phyloP scores from a whole-genome alignment of 495 filamentous ascomycete genomes.

The Pseudoneurospora amorphoporcata region DNA sequence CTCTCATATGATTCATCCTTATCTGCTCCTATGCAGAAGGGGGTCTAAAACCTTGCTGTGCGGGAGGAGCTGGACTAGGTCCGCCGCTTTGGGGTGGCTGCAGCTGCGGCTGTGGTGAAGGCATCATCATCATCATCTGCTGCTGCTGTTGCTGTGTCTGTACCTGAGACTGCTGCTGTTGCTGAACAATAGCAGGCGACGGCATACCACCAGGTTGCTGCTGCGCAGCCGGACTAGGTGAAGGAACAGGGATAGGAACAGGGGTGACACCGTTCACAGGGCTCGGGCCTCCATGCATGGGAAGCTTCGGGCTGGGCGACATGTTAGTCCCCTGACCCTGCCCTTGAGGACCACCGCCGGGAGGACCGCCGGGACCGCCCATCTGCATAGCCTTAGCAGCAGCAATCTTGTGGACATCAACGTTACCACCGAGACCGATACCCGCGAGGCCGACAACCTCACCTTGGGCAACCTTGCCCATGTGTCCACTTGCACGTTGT shows the following conservation, averaged over 20 bases:
- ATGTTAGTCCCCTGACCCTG: conserved; percentile 4
- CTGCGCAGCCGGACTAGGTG: not conserved
- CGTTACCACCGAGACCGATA: conserved; percentile 26
- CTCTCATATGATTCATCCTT: not conserved
- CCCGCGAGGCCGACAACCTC: conserved; percentile 25
- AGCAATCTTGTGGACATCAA: conserved; percentile 26
- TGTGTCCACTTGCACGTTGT: conserved; percentile 24
- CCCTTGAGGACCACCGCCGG: not conserved
- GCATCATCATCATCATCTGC: not conserved
- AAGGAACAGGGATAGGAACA: conserved; percentile 5
- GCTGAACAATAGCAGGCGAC: not conserved
- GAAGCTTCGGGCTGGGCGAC: conserved; percentile 12
- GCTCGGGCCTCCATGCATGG: not conserved
- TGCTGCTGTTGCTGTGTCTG: not conserved
- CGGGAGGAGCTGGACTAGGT: not conserved
- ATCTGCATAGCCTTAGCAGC: conserved; percentile 26
- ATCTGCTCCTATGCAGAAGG: not conserved
- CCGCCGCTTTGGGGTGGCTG: not conserved
- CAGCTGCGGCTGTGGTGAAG: not conserved
- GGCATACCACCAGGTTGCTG: not conserved
- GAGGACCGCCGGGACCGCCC: not conserved
- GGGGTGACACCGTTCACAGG: conserved; percentile 4
- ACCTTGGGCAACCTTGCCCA: conserved; percentile 23
- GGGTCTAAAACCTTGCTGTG: not conserved
- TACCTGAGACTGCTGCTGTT: not conserved